A percentile compares a stretch with the other conserved stretches of the same genome.
Conservation (phyloP, 2,329 filamentous ascomycete species). For the Decorospora gaudefroyi region DNA sequence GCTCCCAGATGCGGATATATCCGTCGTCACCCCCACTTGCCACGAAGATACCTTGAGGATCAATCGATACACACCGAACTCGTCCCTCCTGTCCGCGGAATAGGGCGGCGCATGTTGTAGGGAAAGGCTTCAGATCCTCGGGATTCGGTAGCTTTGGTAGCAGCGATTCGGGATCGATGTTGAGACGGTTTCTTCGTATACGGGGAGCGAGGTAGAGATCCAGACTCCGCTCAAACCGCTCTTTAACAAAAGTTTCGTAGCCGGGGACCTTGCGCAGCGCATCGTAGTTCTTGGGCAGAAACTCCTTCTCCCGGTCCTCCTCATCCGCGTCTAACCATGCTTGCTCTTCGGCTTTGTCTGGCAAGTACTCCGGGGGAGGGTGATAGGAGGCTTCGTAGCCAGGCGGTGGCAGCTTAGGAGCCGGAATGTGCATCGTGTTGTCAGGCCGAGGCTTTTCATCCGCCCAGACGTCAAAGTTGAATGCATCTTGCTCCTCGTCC, state of each 20-base stretch:
- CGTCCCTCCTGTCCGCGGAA: slow-evolving; percentile 88
- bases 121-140: slow-evolving; percentile 92
- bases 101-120: slow-evolving; percentile 82
- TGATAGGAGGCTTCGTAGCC: slow-evolving; percentile 97
- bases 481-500: slow-evolving; percentile 71
- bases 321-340: slow-evolving; percentile 84
- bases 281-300: slow-evolving; percentile 78
- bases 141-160: slow-evolving; percentile 91
- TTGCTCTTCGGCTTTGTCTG: slow-evolving; percentile 79
- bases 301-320: slow-evolving; percentile 89
- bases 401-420: slow-evolving; percentile 89
- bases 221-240: slow-evolving; percentile 92
- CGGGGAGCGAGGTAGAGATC: slow-evolving; percentile 94
- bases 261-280: slow-evolving; percentile 89
- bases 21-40: slow-evolving; percentile 95
- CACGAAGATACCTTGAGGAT: slow-evolving; percentile 82
- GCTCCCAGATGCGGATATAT: slow-evolving; percentile 86
- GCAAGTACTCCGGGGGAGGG: slow-evolving; percentile 91
- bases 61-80: slow-evolving; percentile 81
- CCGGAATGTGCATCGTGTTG: slow-evolving; percentile 91
- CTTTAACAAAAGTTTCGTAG: slow-evolving; percentile 88
- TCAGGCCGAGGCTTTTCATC: slow-evolving; percentile 82
- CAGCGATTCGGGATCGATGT: slow-evolving; percentile 92
- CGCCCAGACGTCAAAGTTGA: slow-evolving; percentile 86
- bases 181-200: slow-evolving; percentile 88